Percentiles rank a stretch among this genome's conserved stretches.
These are phyloP conservation scores for Bruguiera gymnorhiza DNA, from an alignment of 345 rosid species.

Conservation along the genomic window DNA sequence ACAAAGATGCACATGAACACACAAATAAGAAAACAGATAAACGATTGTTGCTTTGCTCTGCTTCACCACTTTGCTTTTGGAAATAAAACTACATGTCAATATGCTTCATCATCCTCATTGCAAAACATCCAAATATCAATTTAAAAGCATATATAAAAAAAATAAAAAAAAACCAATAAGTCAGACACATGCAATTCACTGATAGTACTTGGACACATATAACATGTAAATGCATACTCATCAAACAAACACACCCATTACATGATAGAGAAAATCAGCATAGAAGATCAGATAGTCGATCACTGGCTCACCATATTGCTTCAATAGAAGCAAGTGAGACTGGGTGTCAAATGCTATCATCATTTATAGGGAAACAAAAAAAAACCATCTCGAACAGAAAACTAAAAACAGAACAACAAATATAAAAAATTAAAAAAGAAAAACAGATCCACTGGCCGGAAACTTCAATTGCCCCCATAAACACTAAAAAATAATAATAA, in stretches of 20 bases:
- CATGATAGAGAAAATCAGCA: no score
- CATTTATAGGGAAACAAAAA: slow-evolving; percentile 16
- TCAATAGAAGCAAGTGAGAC: slow-evolving; percentile 46
- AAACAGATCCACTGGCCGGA: no score
- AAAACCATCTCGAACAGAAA: slow-evolving; percentile 25
- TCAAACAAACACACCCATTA: not conserved
- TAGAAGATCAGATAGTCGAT: slow-evolving; percentile 38
- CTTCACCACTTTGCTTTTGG: not conserved
- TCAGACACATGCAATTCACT: no score
- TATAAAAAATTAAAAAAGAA: no score
- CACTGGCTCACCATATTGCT: slow-evolving; percentile 27
- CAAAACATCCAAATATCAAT: slow-evolving; percentile 17
- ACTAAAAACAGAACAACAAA: no score
- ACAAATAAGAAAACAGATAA: not conserved
- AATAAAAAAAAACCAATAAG: not conserved
- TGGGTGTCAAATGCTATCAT: slow-evolving; percentile 60
- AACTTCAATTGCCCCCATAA: not conserved
- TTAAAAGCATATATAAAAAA: not conserved
- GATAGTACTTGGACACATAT: not conserved
- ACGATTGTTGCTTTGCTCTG: no score
- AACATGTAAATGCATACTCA: not conserved
- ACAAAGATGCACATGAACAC: slow-evolving; percentile 3
- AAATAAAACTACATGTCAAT: slow-evolving; percentile 41
- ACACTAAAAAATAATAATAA: not conserved
- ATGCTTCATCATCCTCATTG: slow-evolving; percentile 28